Conservation (phyloP, 1,284 basidiomycete species). For the Bjerkandera adusta region DNA sequence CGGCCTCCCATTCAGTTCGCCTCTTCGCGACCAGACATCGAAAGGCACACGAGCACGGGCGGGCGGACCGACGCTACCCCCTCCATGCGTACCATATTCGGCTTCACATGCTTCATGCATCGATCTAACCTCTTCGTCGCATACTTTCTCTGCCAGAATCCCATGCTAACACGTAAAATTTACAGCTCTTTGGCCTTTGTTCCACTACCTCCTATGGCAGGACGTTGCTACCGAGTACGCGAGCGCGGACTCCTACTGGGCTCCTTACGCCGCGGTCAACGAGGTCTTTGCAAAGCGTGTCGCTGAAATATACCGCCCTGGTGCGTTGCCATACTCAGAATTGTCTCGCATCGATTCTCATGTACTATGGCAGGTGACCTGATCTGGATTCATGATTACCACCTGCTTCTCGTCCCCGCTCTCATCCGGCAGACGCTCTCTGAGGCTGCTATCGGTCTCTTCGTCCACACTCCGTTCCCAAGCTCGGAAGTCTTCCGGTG, state of each 20-base stretch:
- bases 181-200: slow-evolving; percentile 92
- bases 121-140: not conserved
- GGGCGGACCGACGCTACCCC: no score
- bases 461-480: slow-evolving; percentile 97
- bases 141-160: not conserved
- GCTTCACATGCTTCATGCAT: not conserved
- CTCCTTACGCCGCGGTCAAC: slow-evolving; percentile 85
- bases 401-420: slow-evolving; percentile 87
- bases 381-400: slow-evolving; percentile 91
- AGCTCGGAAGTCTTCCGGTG: slow-evolving; percentile 93
- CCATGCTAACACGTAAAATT: not conserved
- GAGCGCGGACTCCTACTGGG: slow-evolving; percentile 84
- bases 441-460: slow-evolving; percentile 85
- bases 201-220: slow-evolving; percentile 99
- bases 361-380: slow-evolving; percentile 65
- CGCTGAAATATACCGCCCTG: slow-evolving; percentile 76
- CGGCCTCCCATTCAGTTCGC: no score
- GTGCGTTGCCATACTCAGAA: slow-evolving; percentile 50
- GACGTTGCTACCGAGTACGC: slow-evolving; percentile 84
- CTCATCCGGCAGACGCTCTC: slow-evolving; percentile 79
- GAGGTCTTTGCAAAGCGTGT: slow-evolving; percentile 82
- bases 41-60: no score
- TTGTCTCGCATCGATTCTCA: slow-evolving; percentile 18
- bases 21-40: no score
- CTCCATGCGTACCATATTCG: no score